Evolutionary conservation across 805 yeast species (phyloP).

Genomic region (Phaffomyces antillensis): DNA sequence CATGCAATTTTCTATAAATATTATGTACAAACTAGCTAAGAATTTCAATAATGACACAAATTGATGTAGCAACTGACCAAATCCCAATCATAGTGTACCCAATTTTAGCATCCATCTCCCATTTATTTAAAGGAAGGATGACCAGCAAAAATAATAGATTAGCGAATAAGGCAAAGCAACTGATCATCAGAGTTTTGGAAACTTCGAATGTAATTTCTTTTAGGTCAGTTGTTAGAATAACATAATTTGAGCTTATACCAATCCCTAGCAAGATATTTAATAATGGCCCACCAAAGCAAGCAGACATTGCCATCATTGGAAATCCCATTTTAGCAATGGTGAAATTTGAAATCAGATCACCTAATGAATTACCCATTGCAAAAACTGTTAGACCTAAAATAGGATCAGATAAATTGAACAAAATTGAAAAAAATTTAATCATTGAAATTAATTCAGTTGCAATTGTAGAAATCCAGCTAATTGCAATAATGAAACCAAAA

Average conservation of each 20-base stretch:
- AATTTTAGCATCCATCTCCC: slow-evolving; percentile 37
- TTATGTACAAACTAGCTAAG: neutral
- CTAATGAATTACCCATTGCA: slow-evolving; percentile 90
- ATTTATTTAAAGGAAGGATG: slow-evolving; percentile 37
- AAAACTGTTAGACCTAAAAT: slow-evolving; percentile 83
- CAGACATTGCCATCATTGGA: slow-evolving; percentile 88
- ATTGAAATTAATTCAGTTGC: slow-evolving; percentile 48
- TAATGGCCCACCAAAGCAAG: slow-evolving; percentile 93
- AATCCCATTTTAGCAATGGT: slow-evolving; percentile 81
- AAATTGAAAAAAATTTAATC: slow-evolving; percentile 53
- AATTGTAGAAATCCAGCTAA: slow-evolving; percentile 60
- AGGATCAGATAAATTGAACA: slow-evolving; percentile 64
- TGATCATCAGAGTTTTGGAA: slow-evolving; percentile 30
- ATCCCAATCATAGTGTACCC: slow-evolving; percentile 28
- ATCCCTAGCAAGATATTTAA: slow-evolving; percentile 71
- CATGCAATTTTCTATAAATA: neutral
- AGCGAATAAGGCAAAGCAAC: slow-evolving; percentile 33
- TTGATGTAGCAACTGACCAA: slow-evolving; percentile 19
- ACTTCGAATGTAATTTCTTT: slow-evolving; percentile 29
- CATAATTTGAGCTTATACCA: slow-evolving; percentile 61
- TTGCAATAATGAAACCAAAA: slow-evolving; percentile 60
- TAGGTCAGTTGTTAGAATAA: slow-evolving; percentile 21
- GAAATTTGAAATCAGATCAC: slow-evolving; percentile 80
- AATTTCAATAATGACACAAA: slow-evolving; percentile 19
- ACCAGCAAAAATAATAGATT: slow-evolving; percentile 32